Evolutionary conservation across 163 green algal genomes (phyloP).

Genomic region (Chlorella variabilis): DNA sequence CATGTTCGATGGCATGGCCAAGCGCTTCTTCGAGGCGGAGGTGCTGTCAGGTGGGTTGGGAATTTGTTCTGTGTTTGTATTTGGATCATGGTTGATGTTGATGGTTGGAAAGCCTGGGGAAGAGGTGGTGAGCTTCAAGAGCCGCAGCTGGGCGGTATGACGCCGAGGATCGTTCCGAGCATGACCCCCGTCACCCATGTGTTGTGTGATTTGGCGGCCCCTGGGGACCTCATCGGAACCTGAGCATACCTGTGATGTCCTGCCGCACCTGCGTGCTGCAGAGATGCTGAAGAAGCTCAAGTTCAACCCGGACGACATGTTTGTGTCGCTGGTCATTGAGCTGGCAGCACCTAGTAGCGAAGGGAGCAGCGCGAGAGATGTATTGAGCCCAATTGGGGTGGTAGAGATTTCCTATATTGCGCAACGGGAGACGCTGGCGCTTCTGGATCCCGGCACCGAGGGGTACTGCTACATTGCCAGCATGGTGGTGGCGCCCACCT

Average conservation of each 20-base stretch:
- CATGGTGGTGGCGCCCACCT: conserved; percentile 47
- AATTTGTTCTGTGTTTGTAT: neutral
- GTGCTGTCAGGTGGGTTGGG: conserved; percentile 22
- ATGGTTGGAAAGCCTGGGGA: too few species aligned
- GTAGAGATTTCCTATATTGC: conserved; percentile 45
- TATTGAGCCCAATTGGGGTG: conserved; percentile 35
- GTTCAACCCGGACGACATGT: conserved; percentile 45
- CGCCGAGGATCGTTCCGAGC: too few species aligned
- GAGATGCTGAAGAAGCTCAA: conserved; percentile 50
- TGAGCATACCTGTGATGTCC: too few species aligned
- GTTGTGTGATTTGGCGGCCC: too few species aligned
- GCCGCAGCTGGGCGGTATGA: too few species aligned
- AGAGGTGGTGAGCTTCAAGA: too few species aligned
- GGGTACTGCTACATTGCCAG: conserved; percentile 50
- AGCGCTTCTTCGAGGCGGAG: conserved; percentile 43
- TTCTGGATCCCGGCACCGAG: conserved; percentile 34
- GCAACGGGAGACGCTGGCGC: conserved; percentile 25
- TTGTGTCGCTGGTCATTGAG: conserved; percentile 40
- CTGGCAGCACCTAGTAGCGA: neutral
- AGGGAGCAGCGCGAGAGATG: neutral
- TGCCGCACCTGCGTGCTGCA: conserved; percentile 18
- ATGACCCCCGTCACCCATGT: too few species aligned
- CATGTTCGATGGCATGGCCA: conserved; percentile 30
- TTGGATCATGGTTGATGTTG: neutral
- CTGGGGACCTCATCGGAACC: too few species aligned